phyloP scores from a whole-genome alignment of 1,284 basidiomycete genomes.

The Puccinia brachypodii region DNA sequence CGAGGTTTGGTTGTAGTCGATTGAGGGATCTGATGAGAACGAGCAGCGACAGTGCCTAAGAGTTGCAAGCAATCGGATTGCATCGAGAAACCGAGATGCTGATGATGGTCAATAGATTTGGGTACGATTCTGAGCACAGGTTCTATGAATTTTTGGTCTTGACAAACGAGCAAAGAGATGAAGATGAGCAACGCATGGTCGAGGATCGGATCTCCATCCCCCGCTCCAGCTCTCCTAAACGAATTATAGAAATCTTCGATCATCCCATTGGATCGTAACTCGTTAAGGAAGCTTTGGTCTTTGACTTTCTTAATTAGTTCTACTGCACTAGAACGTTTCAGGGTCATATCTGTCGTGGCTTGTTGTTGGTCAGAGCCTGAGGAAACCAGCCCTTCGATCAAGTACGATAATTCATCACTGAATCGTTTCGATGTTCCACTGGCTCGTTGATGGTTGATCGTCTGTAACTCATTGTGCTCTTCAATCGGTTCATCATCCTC shows the following conservation, averaged over 20 bases:
- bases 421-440: slow-evolving; percentile 45
- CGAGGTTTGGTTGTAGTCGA: background rate
- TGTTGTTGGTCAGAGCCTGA: background rate
- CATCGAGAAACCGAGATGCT: no score
- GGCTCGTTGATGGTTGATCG: slow-evolving; percentile 35
- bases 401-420: slow-evolving; percentile 26
- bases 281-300: slow-evolving; percentile 6
- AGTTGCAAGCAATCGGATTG: slow-evolving; percentile 43
- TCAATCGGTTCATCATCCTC: slow-evolving; percentile 32
- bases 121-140: slow-evolving; percentile 35
- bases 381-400: slow-evolving; percentile 34
- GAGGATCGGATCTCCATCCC: slow-evolving; percentile 35
- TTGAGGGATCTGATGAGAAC: background rate
- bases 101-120: no score
- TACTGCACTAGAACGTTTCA: slow-evolving; percentile 30
- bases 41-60: background rate
- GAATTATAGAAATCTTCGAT: slow-evolving; percentile 31
- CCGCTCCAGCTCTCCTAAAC: slow-evolving; percentile 14
- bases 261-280: slow-evolving; percentile 29
- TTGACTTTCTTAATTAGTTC: slow-evolving; percentile 22
- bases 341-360: background rate
- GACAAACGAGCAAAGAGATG: slow-evolving; percentile 15
- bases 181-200: slow-evolving; percentile 27
- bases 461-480: slow-evolving; percentile 16
- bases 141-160: slow-evolving; percentile 26